Evolutionary conservation across 2,329 filamentous ascomycete genomes (phyloP), one percentile per base, ranked within the genome.

Genomic region (Didymella arachidicola): DNA sequence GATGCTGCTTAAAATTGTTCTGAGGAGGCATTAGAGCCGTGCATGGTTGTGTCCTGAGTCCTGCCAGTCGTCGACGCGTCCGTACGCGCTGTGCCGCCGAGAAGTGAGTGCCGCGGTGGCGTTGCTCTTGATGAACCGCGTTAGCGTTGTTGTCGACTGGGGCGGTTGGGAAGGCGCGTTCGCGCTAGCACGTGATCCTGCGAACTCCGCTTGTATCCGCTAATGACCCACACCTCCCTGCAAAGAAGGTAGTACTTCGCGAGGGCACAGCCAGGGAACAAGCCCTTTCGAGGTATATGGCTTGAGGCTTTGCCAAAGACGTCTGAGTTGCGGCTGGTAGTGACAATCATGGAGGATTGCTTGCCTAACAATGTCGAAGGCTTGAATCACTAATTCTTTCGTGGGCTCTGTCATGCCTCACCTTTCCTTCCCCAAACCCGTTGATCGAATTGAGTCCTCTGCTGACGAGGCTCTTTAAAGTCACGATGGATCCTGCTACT

Each of bases 1-100:
- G 72, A 64, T 83, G 81, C 68, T 78, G 76, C 59, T 69, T 72
- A 61, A 83, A 72, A 63, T 83, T 83, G 70, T 83, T 77, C 65
- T 70, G 66, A 48, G 50, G 56, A 76, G 81, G 81, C 81, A 83
- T 83, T 53, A 71, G 70, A 65, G 65, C 60, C 66, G 66, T 61
- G 66, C 73, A 73, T 73, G 49, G 50, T 72, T 48, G 27, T 51
- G 14, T n/a, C 46, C 6, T 25, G 45, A 44, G 57, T 62, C 62
- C 42, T 49, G 26, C 16, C 51, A 59, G 61, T 62, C 53, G 49
- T 66, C 53, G 59, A 65, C 65, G 64, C 67, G 71, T 71, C 54
- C 19, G 44, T 61, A 59, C 50, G 59, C 62, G 65, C 56, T 43
- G 52, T 49, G 4, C 44, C 45, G 26, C 42, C 43, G 44, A 57